Percentiles rank a stretch among this genome's conserved stretches.
phyloP scores from a whole-genome alignment of 371 early-diverging fungal genomes.

The Mucor irregularis region DNA sequence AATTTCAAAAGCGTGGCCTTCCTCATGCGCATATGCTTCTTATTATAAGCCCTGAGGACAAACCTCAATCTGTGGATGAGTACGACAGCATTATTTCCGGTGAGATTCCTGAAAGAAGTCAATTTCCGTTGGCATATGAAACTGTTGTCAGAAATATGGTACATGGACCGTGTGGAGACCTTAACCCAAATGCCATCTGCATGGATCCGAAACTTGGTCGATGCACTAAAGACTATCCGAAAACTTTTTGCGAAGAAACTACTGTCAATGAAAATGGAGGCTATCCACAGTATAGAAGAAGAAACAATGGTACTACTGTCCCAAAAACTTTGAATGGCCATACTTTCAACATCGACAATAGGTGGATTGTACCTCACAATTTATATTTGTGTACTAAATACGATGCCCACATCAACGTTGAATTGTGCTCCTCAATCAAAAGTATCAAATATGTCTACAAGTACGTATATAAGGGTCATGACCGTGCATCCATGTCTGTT shows the following conservation, averaged over 20 bases:
- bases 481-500: slow-evolving; percentile 7
- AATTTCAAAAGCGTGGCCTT: slow-evolving; percentile 35
- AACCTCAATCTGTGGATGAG: not conserved
- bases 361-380: slow-evolving; percentile 28
- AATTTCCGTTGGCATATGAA: slow-evolving; percentile 26
- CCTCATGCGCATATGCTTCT: slow-evolving; percentile 12
- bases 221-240: slow-evolving; percentile 30
- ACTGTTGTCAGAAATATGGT: slow-evolving; percentile 32
- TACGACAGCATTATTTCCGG: not conserved
- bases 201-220: slow-evolving; percentile 23
- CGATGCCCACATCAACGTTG: slow-evolving; percentile 30
- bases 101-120: not conserved
- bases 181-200: slow-evolving; percentile 22
- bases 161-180: slow-evolving; percentile 35
- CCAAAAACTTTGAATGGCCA: no score
- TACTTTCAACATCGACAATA: no score
- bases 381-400: slow-evolving; percentile 26
- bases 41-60: not conserved
- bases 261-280: not conserved
- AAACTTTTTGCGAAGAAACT: slow-evolving; percentile 15
- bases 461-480: slow-evolving; percentile 40
- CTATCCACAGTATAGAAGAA: not conserved
- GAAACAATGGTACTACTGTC: no score
- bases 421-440: slow-evolving; percentile 25
- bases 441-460: slow-evolving; percentile 23